Conservation (phyloP, 345 rosid species). For the Iberis pinnata region DNA sequence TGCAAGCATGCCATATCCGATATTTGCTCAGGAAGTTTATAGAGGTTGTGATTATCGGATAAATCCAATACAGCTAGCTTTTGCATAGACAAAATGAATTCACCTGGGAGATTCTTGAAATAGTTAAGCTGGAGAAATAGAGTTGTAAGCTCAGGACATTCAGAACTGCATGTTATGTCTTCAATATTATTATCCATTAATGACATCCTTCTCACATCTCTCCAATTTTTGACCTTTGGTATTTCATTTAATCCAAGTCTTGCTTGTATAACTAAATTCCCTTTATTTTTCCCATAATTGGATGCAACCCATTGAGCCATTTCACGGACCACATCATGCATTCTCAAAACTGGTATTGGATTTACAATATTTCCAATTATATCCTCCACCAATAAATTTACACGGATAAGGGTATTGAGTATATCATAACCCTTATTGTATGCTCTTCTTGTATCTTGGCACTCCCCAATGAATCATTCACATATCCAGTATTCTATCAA, state of each 20-base stretch:
- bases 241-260: conserved; percentile 1
- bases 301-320: conserved; percentile 33
- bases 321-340: conserved; percentile 38
- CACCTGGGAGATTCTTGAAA: background rate
- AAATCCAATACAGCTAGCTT: conserved; percentile 31
- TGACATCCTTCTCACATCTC: conserved; percentile 15
- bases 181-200: conserved; percentile 20
- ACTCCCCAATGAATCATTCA: background rate
- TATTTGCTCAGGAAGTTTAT: conserved; percentile 8
- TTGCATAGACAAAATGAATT: conserved; percentile 28
- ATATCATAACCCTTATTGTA: conserved; percentile 12
- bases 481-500: background rate
- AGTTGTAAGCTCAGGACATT: conserved; percentile 23
- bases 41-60: background rate
- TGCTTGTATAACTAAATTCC: background rate
- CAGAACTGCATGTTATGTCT: conserved; percentile 1
- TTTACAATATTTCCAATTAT: no score
- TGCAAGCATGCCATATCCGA: conserved; percentile 10
- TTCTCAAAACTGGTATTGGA: no score
- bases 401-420: conserved; percentile 26
- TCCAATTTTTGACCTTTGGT: conserved; percentile 22
- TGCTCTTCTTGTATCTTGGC: background rate
- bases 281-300: conserved; percentile 2
- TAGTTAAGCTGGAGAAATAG: conserved; percentile 17
- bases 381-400: conserved; percentile 30